A percentile compares a stretch with the other conserved stretches of the same genome.
Evolutionary conservation across 768 basidiomycete species (phyloP).

Genomic region (Lentinula detonsa): DNA sequence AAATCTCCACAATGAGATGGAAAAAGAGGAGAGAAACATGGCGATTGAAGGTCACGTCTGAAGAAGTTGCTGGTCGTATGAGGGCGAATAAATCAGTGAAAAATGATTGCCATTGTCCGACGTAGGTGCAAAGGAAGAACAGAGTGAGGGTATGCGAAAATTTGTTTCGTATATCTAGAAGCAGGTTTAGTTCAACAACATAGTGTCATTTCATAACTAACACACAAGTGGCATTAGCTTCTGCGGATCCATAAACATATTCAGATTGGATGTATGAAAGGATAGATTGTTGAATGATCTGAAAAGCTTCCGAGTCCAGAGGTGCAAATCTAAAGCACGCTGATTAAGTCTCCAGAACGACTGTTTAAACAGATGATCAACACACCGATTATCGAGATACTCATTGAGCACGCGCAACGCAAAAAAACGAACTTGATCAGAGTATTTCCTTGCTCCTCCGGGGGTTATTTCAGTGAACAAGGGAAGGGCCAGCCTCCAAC

Average conservation of each 20-base stretch:
- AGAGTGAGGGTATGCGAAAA: constrained; percentile 87
- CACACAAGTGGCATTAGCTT: constrained; percentile 78
- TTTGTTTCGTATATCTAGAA: constrained; percentile 85
- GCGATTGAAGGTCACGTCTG: constrained; percentile 63
- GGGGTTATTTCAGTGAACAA: constrained; percentile 61
- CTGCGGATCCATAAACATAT: constrained; percentile 81
- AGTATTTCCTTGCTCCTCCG: constrained; percentile 62
- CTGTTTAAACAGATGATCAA: constrained; percentile 10
- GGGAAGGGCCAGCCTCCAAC: constrained; percentile 77
- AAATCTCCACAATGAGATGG: constrained; percentile 90
- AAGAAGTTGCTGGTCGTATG: constrained; percentile 53
- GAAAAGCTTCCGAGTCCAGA: constrained; percentile 65
- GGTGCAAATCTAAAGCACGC: constrained; percentile 47
- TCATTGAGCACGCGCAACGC: constrained; percentile 77
- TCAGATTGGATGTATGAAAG: constrained; percentile 83
- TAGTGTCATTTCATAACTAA: constrained; percentile 27
- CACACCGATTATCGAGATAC: constrained; percentile 78
- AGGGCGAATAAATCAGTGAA: constrained; percentile 74
- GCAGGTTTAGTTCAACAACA: constrained; percentile 9
- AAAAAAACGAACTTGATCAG: constrained; percentile 71
- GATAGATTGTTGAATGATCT: constrained; percentile 68
- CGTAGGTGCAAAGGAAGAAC: constrained; percentile 85
- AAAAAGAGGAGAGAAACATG: constrained; percentile 88
- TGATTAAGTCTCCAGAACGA: background rate
- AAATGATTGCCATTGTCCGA: constrained; percentile 81